Evolutionary conservation across 2,329 filamentous ascomycete genomes (phyloP), one percentile per base, ranked within the genome.

Genomic region (Colletotrichum scovillei): DNA sequence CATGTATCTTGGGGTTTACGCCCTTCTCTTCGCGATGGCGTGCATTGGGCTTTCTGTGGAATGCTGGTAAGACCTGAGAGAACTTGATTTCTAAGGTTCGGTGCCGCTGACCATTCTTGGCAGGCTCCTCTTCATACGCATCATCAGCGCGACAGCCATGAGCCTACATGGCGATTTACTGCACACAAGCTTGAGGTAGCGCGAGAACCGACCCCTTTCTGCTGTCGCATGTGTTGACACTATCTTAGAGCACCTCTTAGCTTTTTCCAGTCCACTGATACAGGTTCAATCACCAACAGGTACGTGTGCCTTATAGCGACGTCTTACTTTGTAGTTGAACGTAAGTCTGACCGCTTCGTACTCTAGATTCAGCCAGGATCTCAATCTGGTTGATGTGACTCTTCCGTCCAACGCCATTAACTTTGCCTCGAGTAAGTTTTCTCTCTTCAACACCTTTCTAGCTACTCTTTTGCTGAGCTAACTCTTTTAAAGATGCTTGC

Each of bases 1-100:
- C 4, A 70, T 42, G 35, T 66, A 66, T 38, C 59, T 70, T 32
- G 67, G 63, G 5, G 63, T 70, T 6, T 70, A 70, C 19, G 67
- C 35, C 9, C 2, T 70, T 35, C 14, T 70, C n/a, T 52, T 64
- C 0, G 5, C 49, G 3, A n/a, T 56, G 6, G 35, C 32, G 1
- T 56, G 56, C 22, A 19, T 46, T 4, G 67, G 32, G 4, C 19
- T 65, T 5, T 42, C n/a, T 14, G 16, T 56, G 4, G 59, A 63
- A 57, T 63, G 59, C 49, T 69, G 67, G 67, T 65, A 26, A 69
- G 59, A 28, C 8, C 19, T 2, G 12, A 16, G 2, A 12, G 16
- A 8, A 0, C 11, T n/a, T 42, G 2, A 24, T 19, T 24, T 30
- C 22, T 19, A 16, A 11, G n/a, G 24, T 1, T 53, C 0, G 7